phyloP scores from a whole-genome alignment of 2,329 filamentous ascomycete species.

The Penicillium sp. region DNA sequence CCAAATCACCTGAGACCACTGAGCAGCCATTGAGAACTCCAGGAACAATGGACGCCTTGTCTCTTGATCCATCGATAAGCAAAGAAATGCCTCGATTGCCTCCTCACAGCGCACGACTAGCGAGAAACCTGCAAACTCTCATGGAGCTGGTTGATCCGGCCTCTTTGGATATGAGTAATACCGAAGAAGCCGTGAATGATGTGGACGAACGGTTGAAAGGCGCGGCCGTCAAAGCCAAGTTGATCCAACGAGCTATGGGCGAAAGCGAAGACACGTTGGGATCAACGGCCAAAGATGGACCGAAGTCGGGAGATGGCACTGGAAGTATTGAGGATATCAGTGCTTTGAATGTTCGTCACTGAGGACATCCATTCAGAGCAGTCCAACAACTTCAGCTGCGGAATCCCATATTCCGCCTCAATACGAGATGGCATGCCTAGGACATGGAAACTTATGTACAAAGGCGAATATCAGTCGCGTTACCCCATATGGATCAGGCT shows the following conservation, averaged over 20 bases:
- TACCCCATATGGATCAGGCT: too few relatives aligned
- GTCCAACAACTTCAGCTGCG: not conserved
- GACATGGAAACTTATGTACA: too few relatives aligned
- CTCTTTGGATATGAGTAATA: conserved; percentile 78
- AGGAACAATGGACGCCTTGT: conserved; percentile 15
- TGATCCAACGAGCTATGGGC: conserved; percentile 74
- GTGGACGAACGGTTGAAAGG: conserved; percentile 88
- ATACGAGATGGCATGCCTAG: not conserved
- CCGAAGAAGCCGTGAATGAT: conserved; percentile 85
- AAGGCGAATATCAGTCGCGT: too few relatives aligned
- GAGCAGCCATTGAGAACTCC: conserved; percentile 5
- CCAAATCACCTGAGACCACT: conserved; percentile 19
- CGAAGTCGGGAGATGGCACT: conserved; percentile 38
- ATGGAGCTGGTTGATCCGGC: conserved; percentile 78
- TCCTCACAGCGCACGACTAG: conserved; percentile 65
- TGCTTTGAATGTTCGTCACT: conserved; percentile 45
- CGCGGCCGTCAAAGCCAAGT: conserved; percentile 79
- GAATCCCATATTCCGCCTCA: not conserved
- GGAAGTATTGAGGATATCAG: conserved; percentile 55
- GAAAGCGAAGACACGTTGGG: conserved; percentile 44
- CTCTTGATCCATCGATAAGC: conserved; percentile 35
- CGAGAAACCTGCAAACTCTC: conserved; percentile 75
- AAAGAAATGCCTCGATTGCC: conserved; percentile 52
- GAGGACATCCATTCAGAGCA: conserved; percentile 13
- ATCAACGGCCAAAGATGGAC: conserved; percentile 34